These are phyloP conservation scores for Vairimorpha necatrix DNA, from an alignment of 371 early-diverging fungal genomes.

Conservation along the genomic window DNA sequence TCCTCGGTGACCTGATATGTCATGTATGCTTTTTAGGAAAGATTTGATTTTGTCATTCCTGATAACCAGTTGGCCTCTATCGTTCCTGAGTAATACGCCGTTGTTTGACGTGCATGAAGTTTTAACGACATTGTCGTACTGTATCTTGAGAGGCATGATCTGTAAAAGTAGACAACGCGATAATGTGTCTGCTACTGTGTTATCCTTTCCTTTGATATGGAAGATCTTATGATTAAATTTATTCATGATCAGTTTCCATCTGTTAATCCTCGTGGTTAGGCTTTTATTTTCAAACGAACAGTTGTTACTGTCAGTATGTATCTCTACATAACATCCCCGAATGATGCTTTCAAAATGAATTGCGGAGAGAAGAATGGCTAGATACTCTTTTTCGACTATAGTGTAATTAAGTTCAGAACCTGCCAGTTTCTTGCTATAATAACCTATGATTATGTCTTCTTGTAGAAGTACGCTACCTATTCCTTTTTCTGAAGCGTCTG, in stretches of 20 bases:
- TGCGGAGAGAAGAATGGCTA: conserved; percentile 19
- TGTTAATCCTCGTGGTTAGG: conserved; percentile 12
- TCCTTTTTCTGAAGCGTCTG: conserved; percentile 45
- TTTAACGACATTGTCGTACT: not conserved
- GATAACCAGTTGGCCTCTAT: not conserved
- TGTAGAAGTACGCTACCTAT: conserved; percentile 46
- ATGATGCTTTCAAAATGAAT: conserved; percentile 32
- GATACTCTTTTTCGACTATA: conserved; percentile 45
- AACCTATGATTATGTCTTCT: conserved; percentile 15
- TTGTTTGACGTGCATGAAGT: not conserved
- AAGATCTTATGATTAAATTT: conserved; percentile 17
- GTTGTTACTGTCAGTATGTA: conserved; percentile 55
- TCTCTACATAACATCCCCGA: conserved; percentile 25
- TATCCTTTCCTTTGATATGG: conserved; percentile 31
- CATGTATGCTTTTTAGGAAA: conserved; percentile 13
- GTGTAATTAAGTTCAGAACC: conserved; percentile 39
- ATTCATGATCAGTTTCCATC: conserved; percentile 27
- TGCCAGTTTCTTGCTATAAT: conserved; percentile 23
- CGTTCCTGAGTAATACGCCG: not conserved
- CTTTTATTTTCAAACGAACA: not conserved
- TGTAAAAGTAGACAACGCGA: conserved; percentile 30
- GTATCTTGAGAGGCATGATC: not conserved
- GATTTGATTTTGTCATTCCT: not conserved
- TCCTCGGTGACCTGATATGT: not conserved
- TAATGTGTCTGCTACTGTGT: conserved; percentile 27